Evolutionary conservation across 2,329 filamentous ascomycete genomes (phyloP).

Genomic region (Sporothrix curviconia): DNA sequence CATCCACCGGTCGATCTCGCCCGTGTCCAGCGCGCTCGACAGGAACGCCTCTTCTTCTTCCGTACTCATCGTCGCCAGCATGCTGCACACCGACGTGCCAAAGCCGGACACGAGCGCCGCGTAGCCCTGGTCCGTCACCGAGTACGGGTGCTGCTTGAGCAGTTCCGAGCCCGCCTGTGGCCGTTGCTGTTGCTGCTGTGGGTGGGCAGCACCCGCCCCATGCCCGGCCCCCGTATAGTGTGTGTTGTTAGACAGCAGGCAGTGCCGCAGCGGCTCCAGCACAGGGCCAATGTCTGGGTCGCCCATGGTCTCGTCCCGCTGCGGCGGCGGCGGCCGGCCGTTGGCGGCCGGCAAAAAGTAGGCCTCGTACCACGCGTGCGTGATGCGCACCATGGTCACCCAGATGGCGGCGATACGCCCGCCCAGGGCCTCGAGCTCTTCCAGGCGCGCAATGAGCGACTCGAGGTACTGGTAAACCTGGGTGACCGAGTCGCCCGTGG

Average conservation of each 20-base stretch:
- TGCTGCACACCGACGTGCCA: not conserved
- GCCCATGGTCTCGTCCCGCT: not conserved
- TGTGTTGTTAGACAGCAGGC: not conserved
- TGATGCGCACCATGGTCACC: constrained; percentile 6
- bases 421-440: not conserved
- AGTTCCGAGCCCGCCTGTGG: not conserved
- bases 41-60: not conserved
- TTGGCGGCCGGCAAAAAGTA: constrained; percentile 7
- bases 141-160: not conserved
- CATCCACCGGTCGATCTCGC: constrained; percentile 9
- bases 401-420: constrained; percentile 11
- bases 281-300: not conserved
- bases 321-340: not conserved
- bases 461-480: constrained; percentile 12
- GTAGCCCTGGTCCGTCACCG: not conserved
- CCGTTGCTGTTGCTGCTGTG: too few species aligned
- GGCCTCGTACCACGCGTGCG: constrained; percentile 10
- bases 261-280: constrained; percentile 11
- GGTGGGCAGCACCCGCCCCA: too few species aligned
- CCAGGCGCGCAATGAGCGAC: not conserved
- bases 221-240: too few species aligned
- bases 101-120: not conserved
- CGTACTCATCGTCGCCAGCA: not conserved
- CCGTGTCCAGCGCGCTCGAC: not conserved
- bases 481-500: constrained; percentile 6